phyloP scores from a whole-genome alignment of 2,329 filamentous ascomycete genomes.

The Hypoxylon sp. region DNA sequence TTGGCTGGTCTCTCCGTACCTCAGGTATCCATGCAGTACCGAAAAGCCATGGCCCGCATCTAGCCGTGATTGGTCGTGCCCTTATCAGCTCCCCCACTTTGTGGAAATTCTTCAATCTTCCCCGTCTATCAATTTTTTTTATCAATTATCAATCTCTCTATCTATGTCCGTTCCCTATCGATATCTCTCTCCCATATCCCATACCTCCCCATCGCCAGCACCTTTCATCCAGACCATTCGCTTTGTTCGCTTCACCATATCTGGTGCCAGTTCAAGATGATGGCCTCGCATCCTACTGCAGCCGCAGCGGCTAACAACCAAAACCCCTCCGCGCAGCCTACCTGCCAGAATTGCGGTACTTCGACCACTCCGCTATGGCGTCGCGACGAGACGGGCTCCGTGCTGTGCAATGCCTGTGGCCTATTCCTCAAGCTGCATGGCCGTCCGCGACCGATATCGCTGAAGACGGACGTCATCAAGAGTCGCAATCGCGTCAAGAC shows the following conservation, averaged over 20 bases:
- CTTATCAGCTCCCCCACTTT: slow-evolving; percentile 38
- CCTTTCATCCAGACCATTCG: slow-evolving; percentile 15
- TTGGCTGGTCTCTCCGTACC: too few relatives aligned
- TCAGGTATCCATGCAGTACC: too few relatives aligned
- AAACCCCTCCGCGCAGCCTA: slow-evolving; percentile 78
- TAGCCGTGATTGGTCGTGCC: slow-evolving; percentile 22
- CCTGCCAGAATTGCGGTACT: slow-evolving; percentile 95
- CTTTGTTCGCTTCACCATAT: slow-evolving; percentile 18
- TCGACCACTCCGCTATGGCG: slow-evolving; percentile 97
- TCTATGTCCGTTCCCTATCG: slow-evolving; percentile 33
- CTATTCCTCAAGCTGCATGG: slow-evolving; percentile 97
- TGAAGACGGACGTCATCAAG: slow-evolving; percentile 99
- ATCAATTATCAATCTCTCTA: slow-evolving; percentile 31
- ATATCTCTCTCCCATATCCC: slow-evolving; percentile 32
- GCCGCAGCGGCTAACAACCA: slow-evolving; percentile 62
- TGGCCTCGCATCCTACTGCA: slow-evolving; percentile 50
- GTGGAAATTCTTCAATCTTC: slow-evolving; percentile 37
- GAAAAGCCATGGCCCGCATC: slow-evolving; percentile 18
- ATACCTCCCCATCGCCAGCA: slow-evolving; percentile 19
- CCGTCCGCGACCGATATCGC: slow-evolving; percentile 87
- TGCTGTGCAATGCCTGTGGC: slow-evolving; percentile 98
- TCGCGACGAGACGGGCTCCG: slow-evolving; percentile 92
- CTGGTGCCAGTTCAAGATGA: slow-evolving; percentile 39
- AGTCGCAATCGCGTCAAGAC: slow-evolving; percentile 98
- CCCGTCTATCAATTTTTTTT: slow-evolving; percentile 31